Conservation (phyloP, 1,139 yeast genomes). For the Kodamaea ohmeri region DNA sequence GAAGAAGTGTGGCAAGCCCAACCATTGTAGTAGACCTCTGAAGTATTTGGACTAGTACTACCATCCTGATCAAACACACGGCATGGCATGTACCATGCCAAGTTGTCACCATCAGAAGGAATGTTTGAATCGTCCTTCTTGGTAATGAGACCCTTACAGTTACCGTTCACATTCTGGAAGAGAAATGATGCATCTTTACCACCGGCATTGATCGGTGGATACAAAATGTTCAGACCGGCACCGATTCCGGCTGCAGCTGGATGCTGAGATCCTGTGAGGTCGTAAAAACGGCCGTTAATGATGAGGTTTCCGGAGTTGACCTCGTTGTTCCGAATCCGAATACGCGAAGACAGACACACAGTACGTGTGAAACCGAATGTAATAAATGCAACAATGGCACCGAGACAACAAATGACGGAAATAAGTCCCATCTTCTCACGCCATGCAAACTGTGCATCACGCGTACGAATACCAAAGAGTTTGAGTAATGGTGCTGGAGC, state of each 20-base stretch:
- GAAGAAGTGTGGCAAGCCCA: constrained; percentile 89
- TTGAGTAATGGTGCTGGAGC: constrained; percentile 76
- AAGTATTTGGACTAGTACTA: constrained; percentile 58
- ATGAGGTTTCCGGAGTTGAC: constrained; percentile 62
- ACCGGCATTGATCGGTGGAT: constrained; percentile 85
- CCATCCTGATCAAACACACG: constrained; percentile 69
- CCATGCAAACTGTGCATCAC: constrained; percentile 92
- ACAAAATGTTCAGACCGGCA: constrained; percentile 64
- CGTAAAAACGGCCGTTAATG: constrained; percentile 80
- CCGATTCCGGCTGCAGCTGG: constrained; percentile 79
- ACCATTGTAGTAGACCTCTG: constrained; percentile 66
- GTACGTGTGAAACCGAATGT: constrained; percentile 91
- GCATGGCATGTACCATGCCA: constrained; percentile 98
- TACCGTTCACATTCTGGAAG: constrained; percentile 94
- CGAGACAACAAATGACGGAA: constrained; percentile 69
- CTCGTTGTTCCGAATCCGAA: constrained; percentile 57
- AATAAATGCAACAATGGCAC: constrained; percentile 76
- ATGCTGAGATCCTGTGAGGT: constrained; percentile 65
- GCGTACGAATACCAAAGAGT: constrained; percentile 73
- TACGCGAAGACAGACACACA: constrained; percentile 59
- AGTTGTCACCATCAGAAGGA: constrained; percentile 59
- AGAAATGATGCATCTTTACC: constrained; percentile 86
- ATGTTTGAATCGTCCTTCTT: constrained; percentile 71
- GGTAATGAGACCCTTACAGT: constrained; percentile 77
- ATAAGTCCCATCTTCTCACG: constrained; percentile 89